These are phyloP conservation scores for Ricinus communis DNA, from an alignment of 345 rosid genomes.

Conservation along the genomic window DNA sequence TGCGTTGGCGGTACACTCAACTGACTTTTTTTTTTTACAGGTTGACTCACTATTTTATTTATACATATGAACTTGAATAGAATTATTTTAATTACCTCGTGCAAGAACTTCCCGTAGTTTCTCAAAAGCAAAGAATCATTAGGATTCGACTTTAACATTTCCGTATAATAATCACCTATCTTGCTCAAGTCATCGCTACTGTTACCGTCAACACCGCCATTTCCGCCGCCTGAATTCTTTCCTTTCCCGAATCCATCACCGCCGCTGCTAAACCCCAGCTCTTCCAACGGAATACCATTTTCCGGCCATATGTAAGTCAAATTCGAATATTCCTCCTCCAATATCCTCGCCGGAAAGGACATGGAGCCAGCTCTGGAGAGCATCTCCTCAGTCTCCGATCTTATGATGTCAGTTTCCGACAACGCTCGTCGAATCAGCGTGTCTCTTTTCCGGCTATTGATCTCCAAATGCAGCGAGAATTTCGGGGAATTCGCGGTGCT, in stretches of 20 bases:
- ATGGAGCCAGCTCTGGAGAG: constrained; percentile 33
- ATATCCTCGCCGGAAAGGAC: constrained; percentile 39
- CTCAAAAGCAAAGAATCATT: constrained; percentile 60
- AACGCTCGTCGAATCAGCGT: constrained; percentile 45
- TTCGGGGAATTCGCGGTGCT: constrained; percentile 32
- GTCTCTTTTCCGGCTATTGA: constrained; percentile 15
- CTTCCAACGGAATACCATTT: constrained; percentile 41
- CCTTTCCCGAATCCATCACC: constrained; percentile 36
- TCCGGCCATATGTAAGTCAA: constrained; percentile 30
- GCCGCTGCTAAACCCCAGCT: constrained; percentile 21
- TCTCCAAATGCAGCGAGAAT: constrained; percentile 46
- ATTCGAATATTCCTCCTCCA: constrained; percentile 44
- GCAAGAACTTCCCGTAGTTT: constrained; percentile 73
- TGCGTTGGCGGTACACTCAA: too few species aligned
- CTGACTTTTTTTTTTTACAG: too few species aligned
- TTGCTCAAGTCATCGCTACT: constrained; percentile 30
- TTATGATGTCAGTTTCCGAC: constrained; percentile 52
- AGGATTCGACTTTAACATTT: constrained; percentile 65
- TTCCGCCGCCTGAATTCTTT: constrained; percentile 15
- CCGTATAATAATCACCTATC: constrained; percentile 63
- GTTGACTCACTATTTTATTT: neutral
- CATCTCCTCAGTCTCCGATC: constrained; percentile 25
- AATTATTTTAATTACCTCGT: constrained; percentile 49
- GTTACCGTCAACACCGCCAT: constrained; percentile 18
- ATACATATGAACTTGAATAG: too few species aligned